Evolutionary conservation across 2,329 filamentous ascomycete species (phyloP), one percentile per base, ranked within the genome.

Genomic region (Lithohypha guttulata): DNA sequence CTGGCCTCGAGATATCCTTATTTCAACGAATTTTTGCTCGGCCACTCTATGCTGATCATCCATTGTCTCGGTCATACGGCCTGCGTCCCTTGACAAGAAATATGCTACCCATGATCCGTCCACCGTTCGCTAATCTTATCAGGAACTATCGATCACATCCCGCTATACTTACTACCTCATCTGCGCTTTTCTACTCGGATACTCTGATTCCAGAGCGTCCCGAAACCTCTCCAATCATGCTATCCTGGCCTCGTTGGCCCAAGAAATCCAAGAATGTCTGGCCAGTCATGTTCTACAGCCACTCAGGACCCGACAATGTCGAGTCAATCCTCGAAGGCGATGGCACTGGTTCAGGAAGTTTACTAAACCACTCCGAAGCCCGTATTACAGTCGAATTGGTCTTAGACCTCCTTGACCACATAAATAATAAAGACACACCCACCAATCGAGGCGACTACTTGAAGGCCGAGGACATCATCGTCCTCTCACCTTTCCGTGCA

Each of bases 91-190:
- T 43, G 13, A 51, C 35, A 14, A 51, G 48, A 31, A 37, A 40
- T 6, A 60, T 62, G 56, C 50, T 62, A 3, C 63, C 62, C 23
- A 61, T 66, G 18, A 49, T 53, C 19, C 57, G 58, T 18, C 60
- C 64, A n/a, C 55, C 64, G 1, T 68, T 68, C 45, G 53, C 58
- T 22, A 63, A 66, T 34, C 53, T 68, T 1, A 58, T 60, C 11
- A 57, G 63, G 19, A 67, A 68, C 47, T 68, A 68, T 49, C 61
- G 65, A 39, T 66, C 63, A 25, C 64, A 68, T 39, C 59, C 61
- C 4, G 56, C 64, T 17, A 66, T 68, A 39, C 54, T 68, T 18
- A 55, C 57, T 10, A 54, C 64, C 4, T 61, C 64, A 2, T 60
- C 54, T 20, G 49, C 55, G 2, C 51, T 65, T 15, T 66, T 66